Evolutionary conservation across 1,284 basidiomycete species (phyloP).

Genomic region (Boletus albobrunnescens): DNA sequence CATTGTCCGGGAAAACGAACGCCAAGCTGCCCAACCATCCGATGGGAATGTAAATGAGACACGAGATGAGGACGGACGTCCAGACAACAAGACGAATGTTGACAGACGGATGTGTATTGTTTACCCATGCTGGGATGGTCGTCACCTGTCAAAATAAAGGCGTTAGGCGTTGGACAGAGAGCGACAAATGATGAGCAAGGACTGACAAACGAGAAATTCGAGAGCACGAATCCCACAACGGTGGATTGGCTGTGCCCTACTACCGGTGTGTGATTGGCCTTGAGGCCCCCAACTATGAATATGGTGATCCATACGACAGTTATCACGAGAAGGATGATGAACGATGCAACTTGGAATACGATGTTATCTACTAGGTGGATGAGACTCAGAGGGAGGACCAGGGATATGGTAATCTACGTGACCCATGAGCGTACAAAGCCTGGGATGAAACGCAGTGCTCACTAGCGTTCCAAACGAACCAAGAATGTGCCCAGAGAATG

Average conservation of each 20-base stretch:
- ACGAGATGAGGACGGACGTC: slow-evolving; percentile 22
- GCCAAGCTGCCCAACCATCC: slow-evolving; percentile 25
- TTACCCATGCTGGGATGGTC: slow-evolving; percentile 27
- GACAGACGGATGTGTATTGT: slow-evolving; percentile 24
- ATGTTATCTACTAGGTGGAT: slow-evolving; percentile 26
- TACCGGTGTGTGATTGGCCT: slow-evolving; percentile 3
- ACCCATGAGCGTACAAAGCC: neutral
- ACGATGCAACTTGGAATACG: slow-evolving; percentile 24
- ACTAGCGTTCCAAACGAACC: slow-evolving; percentile 25
- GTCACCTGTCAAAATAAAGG: slow-evolving; percentile 17
- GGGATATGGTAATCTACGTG: slow-evolving; percentile 18
- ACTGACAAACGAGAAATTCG: slow-evolving; percentile 27
- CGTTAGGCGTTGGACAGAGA: neutral
- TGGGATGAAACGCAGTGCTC: neutral
- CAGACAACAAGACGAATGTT: slow-evolving; percentile 22
- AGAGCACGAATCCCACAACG: slow-evolving; percentile 23
- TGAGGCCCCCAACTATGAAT: slow-evolving; percentile 15
- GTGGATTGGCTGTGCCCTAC: slow-evolving; percentile 18
- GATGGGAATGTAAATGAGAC: slow-evolving; percentile 23
- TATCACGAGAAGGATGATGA: slow-evolving; percentile 21
- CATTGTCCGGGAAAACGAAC: slow-evolving; percentile 5
- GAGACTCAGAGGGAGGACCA: slow-evolving; percentile 24
- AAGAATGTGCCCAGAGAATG: slow-evolving; percentile 24
- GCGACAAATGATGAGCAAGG: neutral
- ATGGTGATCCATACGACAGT: slow-evolving; percentile 20